Evolutionary conservation across 2,329 filamentous ascomycete species (phyloP).

Genomic region (Colletotrichum siamense): DNA sequence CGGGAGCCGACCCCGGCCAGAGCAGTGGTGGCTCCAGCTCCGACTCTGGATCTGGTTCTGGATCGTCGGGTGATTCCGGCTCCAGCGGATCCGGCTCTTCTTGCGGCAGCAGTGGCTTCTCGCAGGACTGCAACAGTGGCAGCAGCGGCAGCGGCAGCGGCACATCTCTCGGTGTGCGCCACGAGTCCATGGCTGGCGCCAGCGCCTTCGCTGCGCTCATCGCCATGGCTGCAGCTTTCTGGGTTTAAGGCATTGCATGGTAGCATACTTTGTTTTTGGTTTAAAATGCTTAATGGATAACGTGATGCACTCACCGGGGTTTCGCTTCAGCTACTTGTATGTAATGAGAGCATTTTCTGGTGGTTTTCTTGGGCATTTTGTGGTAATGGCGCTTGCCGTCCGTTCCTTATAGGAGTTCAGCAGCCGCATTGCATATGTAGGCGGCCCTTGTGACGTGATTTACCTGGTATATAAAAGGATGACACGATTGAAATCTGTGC

Average conservation of each 20-base stretch:
- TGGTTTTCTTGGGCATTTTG: not conserved
- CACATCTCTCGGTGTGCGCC: constrained; percentile 27
- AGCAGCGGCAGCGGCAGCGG: constrained; percentile 16
- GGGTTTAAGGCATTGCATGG: constrained; percentile 26
- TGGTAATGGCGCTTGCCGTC: constrained; percentile 23
- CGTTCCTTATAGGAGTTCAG: constrained; percentile 3
- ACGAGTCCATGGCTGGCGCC: constrained; percentile 33
- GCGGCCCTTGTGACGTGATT: not conserved
- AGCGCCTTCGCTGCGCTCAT: constrained; percentile 41
- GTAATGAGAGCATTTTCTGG: constrained; percentile 4
- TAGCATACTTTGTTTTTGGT: not conserved
- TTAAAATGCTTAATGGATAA: not conserved
- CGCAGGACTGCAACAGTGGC: constrained; percentile 38
- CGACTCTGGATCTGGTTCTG: constrained; percentile 19
- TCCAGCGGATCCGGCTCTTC: constrained; percentile 9
- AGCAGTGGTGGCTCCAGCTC: constrained; percentile 25
- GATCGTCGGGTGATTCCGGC: constrained; percentile 4
- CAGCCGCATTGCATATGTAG: not conserved
- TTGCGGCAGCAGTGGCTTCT: constrained; percentile 45
- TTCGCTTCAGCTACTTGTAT: constrained; percentile 3
- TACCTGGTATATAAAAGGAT: not conserved
- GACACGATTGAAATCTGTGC: not conserved
- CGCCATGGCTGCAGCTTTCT: constrained; percentile 36
- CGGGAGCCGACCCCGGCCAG: constrained; percentile 27
- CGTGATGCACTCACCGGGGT: not conserved